phyloP scores from a whole-genome alignment of 441 rosid genomes.

The Adansonia gregorii region DNA sequence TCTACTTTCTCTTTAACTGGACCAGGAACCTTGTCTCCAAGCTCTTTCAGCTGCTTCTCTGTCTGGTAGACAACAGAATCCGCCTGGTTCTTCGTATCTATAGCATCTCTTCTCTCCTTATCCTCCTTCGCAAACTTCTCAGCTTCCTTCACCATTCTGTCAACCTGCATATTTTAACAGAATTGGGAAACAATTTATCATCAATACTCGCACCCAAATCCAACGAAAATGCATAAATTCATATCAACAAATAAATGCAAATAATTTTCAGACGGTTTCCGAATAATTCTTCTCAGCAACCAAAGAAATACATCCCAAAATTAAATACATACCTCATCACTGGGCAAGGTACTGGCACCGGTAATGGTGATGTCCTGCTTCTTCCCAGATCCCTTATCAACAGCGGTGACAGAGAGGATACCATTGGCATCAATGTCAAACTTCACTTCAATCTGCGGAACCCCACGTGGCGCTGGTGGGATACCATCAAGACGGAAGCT shows the following conservation, averaged over 20 bases:
- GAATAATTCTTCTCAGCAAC: background rate
- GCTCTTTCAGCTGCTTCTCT: constrained; percentile 84
- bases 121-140: constrained; percentile 81
- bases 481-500: constrained; percentile 94
- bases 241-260: background rate
- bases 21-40: constrained; percentile 81
- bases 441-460: constrained; percentile 91
- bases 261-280: background rate
- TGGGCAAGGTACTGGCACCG: constrained; percentile 94
- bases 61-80: constrained; percentile 86
- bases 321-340: constrained; percentile 58
- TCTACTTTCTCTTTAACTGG: constrained; percentile 82
- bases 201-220: background rate
- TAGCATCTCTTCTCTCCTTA: constrained; percentile 88
- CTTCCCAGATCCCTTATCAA: constrained; percentile 91
- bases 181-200: background rate
- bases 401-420: constrained; percentile 79
- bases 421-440: constrained; percentile 97
- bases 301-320: background rate
- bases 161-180: constrained; percentile 52
- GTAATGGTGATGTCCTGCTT: constrained; percentile 96
- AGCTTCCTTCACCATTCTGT: constrained; percentile 85
- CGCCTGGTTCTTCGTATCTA: constrained; percentile 93
- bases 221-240: background rate
- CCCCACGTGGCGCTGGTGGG: constrained; percentile 94